Evolutionary conservation across 2,329 filamentous ascomycete species (phyloP).

Genomic region (Clarireedia homoeocarpa): DNA sequence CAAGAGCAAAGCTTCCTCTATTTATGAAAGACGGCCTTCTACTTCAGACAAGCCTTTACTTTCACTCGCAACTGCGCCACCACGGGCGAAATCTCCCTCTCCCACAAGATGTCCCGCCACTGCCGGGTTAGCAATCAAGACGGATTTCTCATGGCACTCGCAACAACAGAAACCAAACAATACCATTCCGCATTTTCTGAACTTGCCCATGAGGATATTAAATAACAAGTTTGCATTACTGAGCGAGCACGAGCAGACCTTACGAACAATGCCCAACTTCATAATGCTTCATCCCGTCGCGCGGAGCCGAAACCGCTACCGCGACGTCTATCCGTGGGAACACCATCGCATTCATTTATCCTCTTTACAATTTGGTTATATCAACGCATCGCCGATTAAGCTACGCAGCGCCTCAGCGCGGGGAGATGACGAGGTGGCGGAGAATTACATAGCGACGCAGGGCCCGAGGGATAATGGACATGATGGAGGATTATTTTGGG

Average conservation of each 20-base stretch:
- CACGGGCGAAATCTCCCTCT: neutral
- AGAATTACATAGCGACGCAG: slow-evolving; percentile 16
- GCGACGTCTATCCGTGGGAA: slow-evolving; percentile 81
- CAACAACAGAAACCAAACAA: neutral
- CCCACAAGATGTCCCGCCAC: neutral
- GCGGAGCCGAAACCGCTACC: slow-evolving; percentile 65
- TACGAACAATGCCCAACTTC: slow-evolving; percentile 1
- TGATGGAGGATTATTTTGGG: slow-evolving; percentile 7
- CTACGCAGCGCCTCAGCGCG: slow-evolving; percentile 17
- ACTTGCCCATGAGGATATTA: neutral
- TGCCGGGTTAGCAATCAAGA: slow-evolving; percentile 1
- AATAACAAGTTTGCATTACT: slow-evolving; percentile 10
- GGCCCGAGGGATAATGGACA: slow-evolving; percentile 8
- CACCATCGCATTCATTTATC: slow-evolving; percentile 75
- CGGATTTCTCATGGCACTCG: neutral
- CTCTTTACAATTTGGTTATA: slow-evolving; percentile 66
- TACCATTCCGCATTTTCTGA: neutral
- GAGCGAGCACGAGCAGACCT: slow-evolving; percentile 5
- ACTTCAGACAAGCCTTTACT: slow-evolving; percentile 4
- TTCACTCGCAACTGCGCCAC: neutral
- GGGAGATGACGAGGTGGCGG: slow-evolving; percentile 25
- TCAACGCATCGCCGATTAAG: slow-evolving; percentile 64
- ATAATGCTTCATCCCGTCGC: slow-evolving; percentile 6
- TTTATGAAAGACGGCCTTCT: neutral
- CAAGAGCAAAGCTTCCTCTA: neutral